These are phyloP conservation scores for Macaranga tanarius DNA, from an alignment of 441 rosid genomes.

Conservation along the genomic window DNA sequence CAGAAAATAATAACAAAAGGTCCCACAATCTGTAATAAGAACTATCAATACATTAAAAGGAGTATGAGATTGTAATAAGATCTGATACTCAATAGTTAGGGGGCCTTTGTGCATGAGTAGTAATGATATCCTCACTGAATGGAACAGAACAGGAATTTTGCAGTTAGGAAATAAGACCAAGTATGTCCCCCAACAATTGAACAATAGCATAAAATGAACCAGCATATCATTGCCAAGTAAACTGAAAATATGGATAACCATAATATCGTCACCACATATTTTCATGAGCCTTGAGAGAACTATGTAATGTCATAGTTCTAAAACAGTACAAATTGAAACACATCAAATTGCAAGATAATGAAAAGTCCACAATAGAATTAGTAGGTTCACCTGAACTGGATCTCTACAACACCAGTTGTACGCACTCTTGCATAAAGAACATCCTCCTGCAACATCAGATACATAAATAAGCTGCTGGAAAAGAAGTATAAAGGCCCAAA, in stretches of 20 bases:
- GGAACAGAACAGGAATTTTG: neutral
- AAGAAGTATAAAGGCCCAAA: neutral
- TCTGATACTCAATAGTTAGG: too few species aligned
- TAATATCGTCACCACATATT: neutral
- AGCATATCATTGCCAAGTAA: neutral
- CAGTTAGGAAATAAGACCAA: neutral
- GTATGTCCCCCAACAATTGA: neutral
- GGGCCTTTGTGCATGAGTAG: too few species aligned
- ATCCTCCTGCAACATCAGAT: slow-evolving; percentile 71
- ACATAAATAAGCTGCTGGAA: slow-evolving; percentile 19
- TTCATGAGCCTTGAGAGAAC: neutral
- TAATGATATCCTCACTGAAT: too few species aligned
- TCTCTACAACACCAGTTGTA: slow-evolving; percentile 96
- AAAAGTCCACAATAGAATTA: neutral
- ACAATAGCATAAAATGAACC: too few species aligned
- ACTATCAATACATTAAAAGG: too few species aligned
- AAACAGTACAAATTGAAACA: neutral
- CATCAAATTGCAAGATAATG: neutral
- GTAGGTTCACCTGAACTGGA: slow-evolving; percentile 86
- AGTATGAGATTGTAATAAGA: too few species aligned
- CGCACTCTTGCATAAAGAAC: slow-evolving; percentile 96
- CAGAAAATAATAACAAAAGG: neutral
- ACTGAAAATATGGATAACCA: neutral
- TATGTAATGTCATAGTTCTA: neutral
- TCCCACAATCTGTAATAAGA: too few species aligned